These are phyloP conservation scores for Malassezia equina DNA, from an alignment of 1,284 basidiomycete species.

Conservation along the genomic window DNA sequence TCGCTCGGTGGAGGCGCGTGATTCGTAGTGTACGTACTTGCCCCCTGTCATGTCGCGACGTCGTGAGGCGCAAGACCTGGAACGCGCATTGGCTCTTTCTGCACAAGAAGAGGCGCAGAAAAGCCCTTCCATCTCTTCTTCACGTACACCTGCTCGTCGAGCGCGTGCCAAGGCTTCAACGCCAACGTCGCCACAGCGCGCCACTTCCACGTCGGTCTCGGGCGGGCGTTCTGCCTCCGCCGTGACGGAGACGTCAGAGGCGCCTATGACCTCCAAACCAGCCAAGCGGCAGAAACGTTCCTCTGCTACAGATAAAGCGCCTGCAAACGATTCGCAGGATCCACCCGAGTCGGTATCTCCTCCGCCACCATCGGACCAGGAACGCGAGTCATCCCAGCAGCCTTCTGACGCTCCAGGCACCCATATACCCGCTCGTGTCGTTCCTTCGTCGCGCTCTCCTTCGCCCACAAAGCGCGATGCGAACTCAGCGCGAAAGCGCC, in stretches of 20 bases:
- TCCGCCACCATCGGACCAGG: too few relatives aligned
- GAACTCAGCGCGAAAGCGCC: conserved; percentile 1
- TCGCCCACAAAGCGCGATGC: neutral
- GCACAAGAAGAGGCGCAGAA: neutral
- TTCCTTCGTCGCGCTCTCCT: neutral
- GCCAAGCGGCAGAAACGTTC: neutral
- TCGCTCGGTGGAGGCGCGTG: neutral
- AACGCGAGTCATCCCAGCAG: neutral
- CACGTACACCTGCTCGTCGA: neutral
- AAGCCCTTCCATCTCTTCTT: neutral
- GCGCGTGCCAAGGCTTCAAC: neutral
- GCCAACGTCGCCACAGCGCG: neutral
- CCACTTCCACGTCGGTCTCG: too few relatives aligned
- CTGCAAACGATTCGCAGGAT: too few relatives aligned
- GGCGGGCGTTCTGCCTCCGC: too few relatives aligned
- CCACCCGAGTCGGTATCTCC: too few relatives aligned
- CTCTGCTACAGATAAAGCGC: neutral
- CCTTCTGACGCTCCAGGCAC: neutral
- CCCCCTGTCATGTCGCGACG: conserved; percentile 16
- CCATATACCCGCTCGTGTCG: neutral
- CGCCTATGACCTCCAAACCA: neutral
- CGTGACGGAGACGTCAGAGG: neutral
- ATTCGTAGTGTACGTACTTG: neutral
- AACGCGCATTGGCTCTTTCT: conserved; percentile 10
- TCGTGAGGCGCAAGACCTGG: conserved; percentile 15